phyloP scores from a whole-genome alignment of 805 yeast species.

The Ogataea paraovalis region DNA sequence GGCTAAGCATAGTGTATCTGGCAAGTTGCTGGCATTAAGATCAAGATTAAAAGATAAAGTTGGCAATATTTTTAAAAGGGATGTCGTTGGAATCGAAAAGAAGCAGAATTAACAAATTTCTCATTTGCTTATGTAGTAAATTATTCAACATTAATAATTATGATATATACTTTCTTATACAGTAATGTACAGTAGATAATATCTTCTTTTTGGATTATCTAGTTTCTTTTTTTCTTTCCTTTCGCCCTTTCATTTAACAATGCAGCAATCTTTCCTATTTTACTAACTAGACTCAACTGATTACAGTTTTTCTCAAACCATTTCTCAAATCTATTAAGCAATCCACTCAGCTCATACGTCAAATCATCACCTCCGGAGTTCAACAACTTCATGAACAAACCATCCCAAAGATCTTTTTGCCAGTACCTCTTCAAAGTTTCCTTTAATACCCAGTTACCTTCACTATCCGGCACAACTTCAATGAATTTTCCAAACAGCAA shows the following conservation, averaged over 20 bases:
- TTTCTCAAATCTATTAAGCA: conserved; percentile 9
- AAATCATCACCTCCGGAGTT: conserved; percentile 41
- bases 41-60: neutral
- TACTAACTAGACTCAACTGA: conserved; percentile 7
- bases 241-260: conserved; percentile 9
- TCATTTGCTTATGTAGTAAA: too few species aligned
- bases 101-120: neutral
- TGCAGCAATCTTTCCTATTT: conserved; percentile 8
- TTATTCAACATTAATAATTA: too few species aligned
- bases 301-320: conserved; percentile 14
- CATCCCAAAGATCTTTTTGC: conserved; percentile 69
- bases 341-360: conserved; percentile 1
- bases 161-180: neutral
- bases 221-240: conserved; percentile 4
- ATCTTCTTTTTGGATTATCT: neutral
- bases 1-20: conserved; percentile 4
- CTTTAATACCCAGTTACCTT: conserved; percentile 34
- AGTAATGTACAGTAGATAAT: too few species aligned
- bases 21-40: neutral
- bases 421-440: conserved; percentile 65
- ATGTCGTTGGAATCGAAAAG: neutral
- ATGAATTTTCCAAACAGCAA: conserved; percentile 69
- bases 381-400: conserved; percentile 57
- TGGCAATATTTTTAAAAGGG: neutral
- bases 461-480: conserved; percentile 27